Percentiles rank a stretch among this genome's conserved stretches.
phyloP scores from a whole-genome alignment of 75 land plant species.

The Pinus albicaulis region DNA sequence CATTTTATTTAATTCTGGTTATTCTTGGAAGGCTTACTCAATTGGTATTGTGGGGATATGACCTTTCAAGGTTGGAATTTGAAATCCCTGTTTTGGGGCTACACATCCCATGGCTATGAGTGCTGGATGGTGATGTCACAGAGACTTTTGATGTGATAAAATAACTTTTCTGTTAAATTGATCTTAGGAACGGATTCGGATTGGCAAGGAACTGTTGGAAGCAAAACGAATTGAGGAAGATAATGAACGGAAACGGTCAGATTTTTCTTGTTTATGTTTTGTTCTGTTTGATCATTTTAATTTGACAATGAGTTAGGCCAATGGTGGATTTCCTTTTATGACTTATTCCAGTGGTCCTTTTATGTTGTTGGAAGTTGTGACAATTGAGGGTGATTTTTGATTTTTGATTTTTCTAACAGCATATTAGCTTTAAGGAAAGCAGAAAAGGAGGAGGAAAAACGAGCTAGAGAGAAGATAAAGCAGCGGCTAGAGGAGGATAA shows the following conservation, averaged over 20 bases:
- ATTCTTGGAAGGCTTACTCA: too few species aligned
- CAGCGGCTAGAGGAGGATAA: slow-evolving; percentile 91
- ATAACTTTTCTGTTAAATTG: not conserved
- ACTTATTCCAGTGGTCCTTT: not conserved
- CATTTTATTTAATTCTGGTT: too few species aligned
- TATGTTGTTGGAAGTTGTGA: not conserved
- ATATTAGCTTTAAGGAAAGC: slow-evolving; percentile 66
- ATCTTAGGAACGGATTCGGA: slow-evolving; percentile 80
- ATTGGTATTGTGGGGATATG: too few species aligned
- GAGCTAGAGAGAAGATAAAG: slow-evolving; percentile 90
- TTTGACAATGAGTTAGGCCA: not conserved
- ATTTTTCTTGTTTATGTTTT: not conserved
- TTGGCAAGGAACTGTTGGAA: slow-evolving; percentile 87
- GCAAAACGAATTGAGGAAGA: slow-evolving; percentile 94
- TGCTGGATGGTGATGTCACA: too few species aligned
- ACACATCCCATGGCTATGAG: too few species aligned
- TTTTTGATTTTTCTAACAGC: slow-evolving; percentile 22
- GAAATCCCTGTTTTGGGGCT: too few species aligned
- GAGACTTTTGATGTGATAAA: not conserved
- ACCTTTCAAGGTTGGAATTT: too few species aligned
- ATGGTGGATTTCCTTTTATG: not conserved
- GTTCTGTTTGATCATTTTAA: not conserved
- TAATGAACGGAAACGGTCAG: slow-evolving; percentile 55
- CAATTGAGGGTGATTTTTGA: not conserved
- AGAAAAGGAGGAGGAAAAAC: slow-evolving; percentile 96